Percentiles rank a stretch among this genome's conserved stretches.
phyloP scores from a whole-genome alignment of 352 stramenopile genomes.

The Globisporangium polare region DNA sequence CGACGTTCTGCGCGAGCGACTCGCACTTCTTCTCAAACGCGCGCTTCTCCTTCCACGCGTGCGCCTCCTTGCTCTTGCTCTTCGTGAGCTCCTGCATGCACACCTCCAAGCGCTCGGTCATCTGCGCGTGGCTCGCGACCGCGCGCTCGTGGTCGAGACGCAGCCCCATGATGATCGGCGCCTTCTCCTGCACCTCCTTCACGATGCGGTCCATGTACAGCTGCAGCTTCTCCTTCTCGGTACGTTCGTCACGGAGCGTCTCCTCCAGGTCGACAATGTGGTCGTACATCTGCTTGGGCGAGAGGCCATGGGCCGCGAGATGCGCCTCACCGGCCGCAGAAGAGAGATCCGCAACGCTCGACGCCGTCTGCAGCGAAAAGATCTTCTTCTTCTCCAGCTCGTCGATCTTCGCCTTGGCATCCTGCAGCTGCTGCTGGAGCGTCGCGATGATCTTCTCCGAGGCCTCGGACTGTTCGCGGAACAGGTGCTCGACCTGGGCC shows the following conservation, averaged over 20 bases:
- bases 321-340: slow-evolving; percentile 57
- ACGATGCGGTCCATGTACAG: slow-evolving; percentile 90
- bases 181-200: slow-evolving; percentile 90
- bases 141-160: slow-evolving; percentile 89
- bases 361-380: slow-evolving; percentile 41
- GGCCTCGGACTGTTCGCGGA: slow-evolving; percentile 55
- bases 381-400: slow-evolving; percentile 69
- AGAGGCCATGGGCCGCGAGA: slow-evolving; percentile 60
- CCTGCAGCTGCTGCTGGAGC: slow-evolving; percentile 50
- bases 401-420: slow-evolving; percentile 46
- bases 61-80: slow-evolving; percentile 65
- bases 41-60: slow-evolving; percentile 57
- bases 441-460: slow-evolving; percentile 54
- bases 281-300: slow-evolving; percentile 88
- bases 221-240: slow-evolving; percentile 86
- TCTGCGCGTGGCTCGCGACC: slow-evolving; percentile 73
- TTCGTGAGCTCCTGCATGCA: slow-evolving; percentile 71
- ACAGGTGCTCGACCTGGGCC: slow-evolving; percentile 68
- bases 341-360: slow-evolving; percentile 55
- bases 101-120: slow-evolving; percentile 64
- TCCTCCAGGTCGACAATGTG: slow-evolving; percentile 88
- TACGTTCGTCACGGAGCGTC: slow-evolving; percentile 67
- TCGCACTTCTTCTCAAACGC: slow-evolving; percentile 67
- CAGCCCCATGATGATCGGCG: slow-evolving; percentile 86
- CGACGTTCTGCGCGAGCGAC: slow-evolving; percentile 74